These are phyloP conservation scores for Phytophthora nicotianae DNA, from an alignment of 352 stramenopile species.

Conservation along the genomic window DNA sequence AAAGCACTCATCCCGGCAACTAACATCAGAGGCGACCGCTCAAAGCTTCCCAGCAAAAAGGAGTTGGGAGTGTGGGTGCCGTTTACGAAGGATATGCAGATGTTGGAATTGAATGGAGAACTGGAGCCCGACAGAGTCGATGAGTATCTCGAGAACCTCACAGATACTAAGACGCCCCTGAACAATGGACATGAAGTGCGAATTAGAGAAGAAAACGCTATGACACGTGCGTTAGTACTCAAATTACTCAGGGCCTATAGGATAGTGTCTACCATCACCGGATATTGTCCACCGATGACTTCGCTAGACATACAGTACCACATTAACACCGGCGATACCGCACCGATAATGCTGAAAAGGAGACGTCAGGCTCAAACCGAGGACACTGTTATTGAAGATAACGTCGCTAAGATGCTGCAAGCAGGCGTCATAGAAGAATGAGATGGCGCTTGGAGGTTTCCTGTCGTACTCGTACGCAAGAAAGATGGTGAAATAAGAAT, in stretches of 20 bases:
- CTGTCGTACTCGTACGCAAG: background rate
- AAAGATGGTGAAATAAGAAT: background rate
- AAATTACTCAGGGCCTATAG: background rate
- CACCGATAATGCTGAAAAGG: background rate
- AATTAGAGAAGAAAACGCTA: background rate
- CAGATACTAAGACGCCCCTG: background rate
- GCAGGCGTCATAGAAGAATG: background rate
- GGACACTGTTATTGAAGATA: too few relatives aligned
- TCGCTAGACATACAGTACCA: background rate
- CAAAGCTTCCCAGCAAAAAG: background rate
- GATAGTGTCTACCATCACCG: background rate
- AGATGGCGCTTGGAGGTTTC: background rate
- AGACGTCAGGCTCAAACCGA: too few relatives aligned
- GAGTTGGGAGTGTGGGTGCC: background rate
- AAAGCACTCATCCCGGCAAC: background rate
- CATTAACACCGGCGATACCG: background rate
- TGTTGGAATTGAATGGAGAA: background rate
- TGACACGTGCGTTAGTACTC: background rate
- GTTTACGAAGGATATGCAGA: background rate
- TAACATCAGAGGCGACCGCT: background rate
- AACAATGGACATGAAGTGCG: background rate
- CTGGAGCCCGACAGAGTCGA: background rate
- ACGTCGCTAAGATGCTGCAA: too few relatives aligned
- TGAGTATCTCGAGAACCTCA: background rate
- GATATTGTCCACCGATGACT: background rate